Evolutionary conservation across 352 stramenopile genomes (phyloP).

Genomic region (Pythium brassicae): DNA sequence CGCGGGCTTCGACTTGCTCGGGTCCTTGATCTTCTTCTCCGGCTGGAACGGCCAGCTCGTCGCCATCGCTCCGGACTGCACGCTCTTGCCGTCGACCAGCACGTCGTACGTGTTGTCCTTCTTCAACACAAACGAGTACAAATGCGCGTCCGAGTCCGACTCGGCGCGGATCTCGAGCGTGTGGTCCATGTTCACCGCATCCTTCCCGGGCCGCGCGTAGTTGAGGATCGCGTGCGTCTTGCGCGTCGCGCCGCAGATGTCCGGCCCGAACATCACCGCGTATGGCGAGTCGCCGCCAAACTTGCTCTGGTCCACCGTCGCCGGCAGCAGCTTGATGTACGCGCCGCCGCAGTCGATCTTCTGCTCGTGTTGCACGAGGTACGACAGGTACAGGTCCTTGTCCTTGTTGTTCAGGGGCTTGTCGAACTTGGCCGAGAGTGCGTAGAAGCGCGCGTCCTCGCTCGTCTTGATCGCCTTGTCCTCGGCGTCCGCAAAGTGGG

Average conservation of each 20-base stretch:
- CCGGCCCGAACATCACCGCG: constrained; percentile 98
- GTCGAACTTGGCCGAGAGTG: constrained; percentile 90
- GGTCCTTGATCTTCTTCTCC: constrained; percentile 97
- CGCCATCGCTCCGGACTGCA: constrained; percentile 88
- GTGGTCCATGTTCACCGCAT: constrained; percentile 92
- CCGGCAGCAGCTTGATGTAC: constrained; percentile 98
- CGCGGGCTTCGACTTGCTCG: constrained; percentile 93
- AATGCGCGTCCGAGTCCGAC: constrained; percentile 88
- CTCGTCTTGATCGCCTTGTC: constrained; percentile 95
- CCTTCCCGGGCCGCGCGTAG: constrained; percentile 94
- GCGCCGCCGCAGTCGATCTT: constrained; percentile 98
- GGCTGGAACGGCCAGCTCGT: constrained; percentile 96
- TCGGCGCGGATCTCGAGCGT: constrained; percentile 76
- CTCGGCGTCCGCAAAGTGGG: constrained; percentile 87
- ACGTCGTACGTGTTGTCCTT: constrained; percentile 97
- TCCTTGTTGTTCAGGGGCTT: constrained; percentile 87
- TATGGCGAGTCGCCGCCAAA: constrained; percentile 96
- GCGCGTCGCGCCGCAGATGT: constrained; percentile 97
- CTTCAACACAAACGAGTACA: constrained; percentile 98
- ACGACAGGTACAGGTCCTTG: constrained; percentile 94
- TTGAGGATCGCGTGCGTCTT: constrained; percentile 98
- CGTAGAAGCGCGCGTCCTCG: constrained; percentile 97
- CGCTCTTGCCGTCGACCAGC: constrained; percentile 95
- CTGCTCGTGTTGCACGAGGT: constrained; percentile 98
- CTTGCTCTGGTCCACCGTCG: constrained; percentile 86